Evolutionary conservation across 345 rosid genomes (phyloP).

Genomic region (Dimocarpus longan): DNA sequence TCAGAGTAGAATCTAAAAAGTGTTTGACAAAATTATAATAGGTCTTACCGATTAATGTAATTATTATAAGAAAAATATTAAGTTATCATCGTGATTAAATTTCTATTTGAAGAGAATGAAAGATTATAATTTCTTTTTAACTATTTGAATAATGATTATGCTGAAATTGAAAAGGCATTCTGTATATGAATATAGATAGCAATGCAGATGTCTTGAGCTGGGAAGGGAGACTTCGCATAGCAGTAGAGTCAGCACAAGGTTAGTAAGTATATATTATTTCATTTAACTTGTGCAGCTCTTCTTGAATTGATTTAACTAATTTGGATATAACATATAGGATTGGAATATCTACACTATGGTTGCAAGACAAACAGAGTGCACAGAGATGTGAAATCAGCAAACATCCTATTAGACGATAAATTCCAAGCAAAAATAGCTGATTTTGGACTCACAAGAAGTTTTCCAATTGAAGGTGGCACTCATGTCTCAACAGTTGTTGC

Average conservation of each 20-base stretch:
- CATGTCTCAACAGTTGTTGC: conserved; percentile 47
- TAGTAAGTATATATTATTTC: background rate
- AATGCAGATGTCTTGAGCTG: conserved; percentile 36
- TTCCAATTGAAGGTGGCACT: conserved; percentile 34
- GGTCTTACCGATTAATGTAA: no score
- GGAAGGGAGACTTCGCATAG: conserved; percentile 50
- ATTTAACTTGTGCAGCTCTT: background rate
- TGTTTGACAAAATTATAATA: no score
- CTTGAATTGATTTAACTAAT: background rate
- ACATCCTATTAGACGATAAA: conserved; percentile 50
- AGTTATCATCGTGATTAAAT: no score
- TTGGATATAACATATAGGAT: conserved; percentile 33
- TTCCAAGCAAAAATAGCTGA: conserved; percentile 61
- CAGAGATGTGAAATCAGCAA: conserved; percentile 55
- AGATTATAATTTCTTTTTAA: background rate
- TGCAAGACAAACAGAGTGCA: conserved; percentile 60
- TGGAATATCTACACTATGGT: conserved; percentile 67
- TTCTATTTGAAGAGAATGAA: background rate
- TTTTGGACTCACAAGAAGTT: conserved; percentile 54
- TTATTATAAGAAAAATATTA: no score
- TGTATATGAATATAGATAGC: conserved; percentile 23
- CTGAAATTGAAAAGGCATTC: background rate
- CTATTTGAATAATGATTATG: background rate
- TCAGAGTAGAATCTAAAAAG: no score
- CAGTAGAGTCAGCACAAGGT: conserved; percentile 64